Evolutionary conservation across 176 grass and related monocot species (phyloP), one percentile per base, ranked within the genome.

Genomic region (Carex littledalei): DNA sequence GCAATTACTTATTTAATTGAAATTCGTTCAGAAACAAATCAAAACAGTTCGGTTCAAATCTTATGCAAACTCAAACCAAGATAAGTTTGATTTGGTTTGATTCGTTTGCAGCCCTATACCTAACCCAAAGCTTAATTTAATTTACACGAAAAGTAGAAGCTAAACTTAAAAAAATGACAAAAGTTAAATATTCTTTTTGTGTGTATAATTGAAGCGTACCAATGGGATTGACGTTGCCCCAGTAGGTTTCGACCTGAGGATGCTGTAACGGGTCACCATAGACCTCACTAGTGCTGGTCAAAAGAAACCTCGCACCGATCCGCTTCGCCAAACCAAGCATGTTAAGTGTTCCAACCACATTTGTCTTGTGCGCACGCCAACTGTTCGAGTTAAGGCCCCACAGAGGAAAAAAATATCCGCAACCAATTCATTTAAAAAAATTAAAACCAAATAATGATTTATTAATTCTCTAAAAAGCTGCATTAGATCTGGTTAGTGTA

Each of bases 141-240:
- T 78, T 78, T 57, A 78, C 50, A 78, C 52, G 15, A 78, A 78
- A 78, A 32, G 74, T 34, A 34, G 5, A 78, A 26, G 9, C 20
- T 50, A 52, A 24, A 11, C 35, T 26, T 24, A 14, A 26, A 22
- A 73, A 52, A 53, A 26, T 24, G 4, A n/a, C 8, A 76, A 53
- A 76, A 26, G 20, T 56, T 78, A 54, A 83, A 49, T 34, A 64
- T 67, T 67, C n/a, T 50, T 47, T 47, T 67, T 66, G 34, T 21
- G 35, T 26, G 70, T 58, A 79, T 65, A 85, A 57, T 35, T 39
- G 24, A 56, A 12, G 65, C 45, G 37, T 90, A 97, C 94, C 94
- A 17, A 97, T 97, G 31, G 94, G 94, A 86, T 97, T 97, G 50
- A 97, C 94, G 68, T 97, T 97, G 4, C 94, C 94, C 94, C 94